Conservation (phyloP, 768 basidiomycete genomes). For the Termitomyces sp. region DNA sequence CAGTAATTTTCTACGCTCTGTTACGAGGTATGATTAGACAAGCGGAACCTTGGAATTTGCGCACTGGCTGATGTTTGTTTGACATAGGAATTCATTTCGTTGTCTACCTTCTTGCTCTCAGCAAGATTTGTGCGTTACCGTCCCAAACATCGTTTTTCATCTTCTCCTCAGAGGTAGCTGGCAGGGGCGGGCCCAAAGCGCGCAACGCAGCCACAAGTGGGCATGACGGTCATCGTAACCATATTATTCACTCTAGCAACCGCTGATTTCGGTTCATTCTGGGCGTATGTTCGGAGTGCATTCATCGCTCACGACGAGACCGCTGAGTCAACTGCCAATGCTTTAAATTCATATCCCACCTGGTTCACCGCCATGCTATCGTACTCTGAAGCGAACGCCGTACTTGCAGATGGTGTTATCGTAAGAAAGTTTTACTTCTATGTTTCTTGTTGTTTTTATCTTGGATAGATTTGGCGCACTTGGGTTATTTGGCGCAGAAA, state of each 20-base stretch:
- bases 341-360: constrained; percentile 8
- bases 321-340: neutral
- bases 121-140: constrained; percentile 3
- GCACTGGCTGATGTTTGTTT: neutral
- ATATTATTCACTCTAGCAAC: constrained; percentile 7
- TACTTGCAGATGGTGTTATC: constrained; percentile 7
- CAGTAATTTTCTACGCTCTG: constrained; percentile 6
- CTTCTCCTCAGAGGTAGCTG: neutral
- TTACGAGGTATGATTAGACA: constrained; percentile 4
- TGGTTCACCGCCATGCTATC: constrained; percentile 6
- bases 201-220: neutral
- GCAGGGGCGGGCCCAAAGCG: constrained; percentile 4
- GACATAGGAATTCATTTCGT: constrained; percentile 8
- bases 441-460: too few species aligned
- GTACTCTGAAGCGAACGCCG: constrained; percentile 7
- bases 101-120: constrained; percentile 3
- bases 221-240: constrained; percentile 5
- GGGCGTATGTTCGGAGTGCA: constrained; percentile 10
- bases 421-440: neutral
- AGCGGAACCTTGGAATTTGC: neutral
- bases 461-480: constrained; percentile 12
- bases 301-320: constrained; percentile 9
- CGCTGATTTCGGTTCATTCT: constrained; percentile 8
- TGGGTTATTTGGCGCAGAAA: constrained; percentile 12
- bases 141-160: neutral